Evolutionary conservation across 768 basidiomycete species (phyloP), one percentile per base, ranked within the genome.

Genomic region (Amyloporia xantha): DNA sequence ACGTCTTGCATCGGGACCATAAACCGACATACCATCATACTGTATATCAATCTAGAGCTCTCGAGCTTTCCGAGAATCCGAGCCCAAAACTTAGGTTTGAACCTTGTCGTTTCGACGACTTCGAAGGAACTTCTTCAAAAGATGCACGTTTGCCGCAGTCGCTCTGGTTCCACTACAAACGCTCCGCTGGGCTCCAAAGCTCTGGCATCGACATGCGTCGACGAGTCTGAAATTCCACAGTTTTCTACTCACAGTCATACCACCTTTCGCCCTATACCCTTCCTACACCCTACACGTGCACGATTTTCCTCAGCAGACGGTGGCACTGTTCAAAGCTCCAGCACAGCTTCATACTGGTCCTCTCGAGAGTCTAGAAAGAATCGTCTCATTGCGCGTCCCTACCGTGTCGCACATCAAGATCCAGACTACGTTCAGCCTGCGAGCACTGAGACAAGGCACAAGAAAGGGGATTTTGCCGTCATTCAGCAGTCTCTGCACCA

Each of bases 241-340:
- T 33, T 33, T 17, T 23, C 41, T 30, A 49, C 48, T 21, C 42
- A 47, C n/a, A 52, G 49, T 20, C 40, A 37, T 37, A 42, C 43
- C 2, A 44, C 47, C 21, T 24, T 41, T 5, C 48, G 50, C 4
- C 58, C 54, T 9, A 37, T 56, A 2, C 51, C 58, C 12, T 39
- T 68, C 30, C 60, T 71, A 26, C 67, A 71, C 50, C 70, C 71
- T 5, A 71, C 71, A 3, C 64, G 64, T 25, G 70, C 60, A 4
- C 57, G 50, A 2, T 61, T 71, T 40, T n/a, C 45, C 39, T 11
- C 41, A 50, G 26, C 28, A 40, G 5, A 26, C 44, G 10, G 26
- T 24, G 11, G 35, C 46, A 10, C 35, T 23, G 45, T 48, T 43
- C 20, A 35, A 38, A 36, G 13, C 6, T 50, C 27, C 46, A 41